Conservation (phyloP, 768 basidiomycete genomes). For the Agrocybe pediades region DNA sequence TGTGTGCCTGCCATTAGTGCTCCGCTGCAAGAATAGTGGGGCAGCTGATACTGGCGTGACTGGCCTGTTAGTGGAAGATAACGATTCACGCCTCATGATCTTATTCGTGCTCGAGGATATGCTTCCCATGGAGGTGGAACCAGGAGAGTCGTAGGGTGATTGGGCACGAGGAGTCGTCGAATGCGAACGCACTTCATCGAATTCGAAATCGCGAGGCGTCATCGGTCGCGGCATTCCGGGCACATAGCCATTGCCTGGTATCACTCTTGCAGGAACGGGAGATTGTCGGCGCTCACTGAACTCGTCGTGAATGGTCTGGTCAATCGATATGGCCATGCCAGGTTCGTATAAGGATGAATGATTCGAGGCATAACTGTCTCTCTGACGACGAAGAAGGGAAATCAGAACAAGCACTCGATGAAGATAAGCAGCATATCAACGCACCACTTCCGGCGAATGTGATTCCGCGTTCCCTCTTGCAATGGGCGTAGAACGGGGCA, state of each 20-base stretch:
- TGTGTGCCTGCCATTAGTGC: constrained; percentile 64
- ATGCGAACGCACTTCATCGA: constrained; percentile 69
- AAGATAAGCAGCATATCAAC: constrained; percentile 8
- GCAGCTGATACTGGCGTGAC: constrained; percentile 49
- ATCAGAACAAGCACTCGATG: constrained; percentile 5
- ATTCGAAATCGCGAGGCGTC: constrained; percentile 81
- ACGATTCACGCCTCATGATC: constrained; percentile 53
- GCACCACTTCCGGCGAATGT: constrained; percentile 30
- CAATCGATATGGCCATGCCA: constrained; percentile 72
- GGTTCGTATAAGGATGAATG: constrained; percentile 51
- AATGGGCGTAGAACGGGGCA: constrained; percentile 63
- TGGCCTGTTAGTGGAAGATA: constrained; percentile 48
- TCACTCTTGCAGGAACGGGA: constrained; percentile 59
- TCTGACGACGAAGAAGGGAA: constrained; percentile 25
- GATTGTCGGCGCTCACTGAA: constrained; percentile 56
- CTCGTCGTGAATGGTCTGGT: constrained; percentile 50
- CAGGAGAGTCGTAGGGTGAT: constrained; percentile 50
- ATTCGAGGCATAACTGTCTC: constrained; percentile 36
- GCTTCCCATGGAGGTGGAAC: constrained; percentile 30
- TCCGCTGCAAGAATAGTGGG: constrained; percentile 57
- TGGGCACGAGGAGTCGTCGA: constrained; percentile 83
- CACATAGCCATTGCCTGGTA: constrained; percentile 86
- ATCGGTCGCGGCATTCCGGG: constrained; percentile 91
- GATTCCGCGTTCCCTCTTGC: constrained; percentile 40
- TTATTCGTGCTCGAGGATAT: constrained; percentile 37